phyloP scores from a whole-genome alignment of 495 filamentous ascomycete genomes.

The Talaromyces liani region DNA sequence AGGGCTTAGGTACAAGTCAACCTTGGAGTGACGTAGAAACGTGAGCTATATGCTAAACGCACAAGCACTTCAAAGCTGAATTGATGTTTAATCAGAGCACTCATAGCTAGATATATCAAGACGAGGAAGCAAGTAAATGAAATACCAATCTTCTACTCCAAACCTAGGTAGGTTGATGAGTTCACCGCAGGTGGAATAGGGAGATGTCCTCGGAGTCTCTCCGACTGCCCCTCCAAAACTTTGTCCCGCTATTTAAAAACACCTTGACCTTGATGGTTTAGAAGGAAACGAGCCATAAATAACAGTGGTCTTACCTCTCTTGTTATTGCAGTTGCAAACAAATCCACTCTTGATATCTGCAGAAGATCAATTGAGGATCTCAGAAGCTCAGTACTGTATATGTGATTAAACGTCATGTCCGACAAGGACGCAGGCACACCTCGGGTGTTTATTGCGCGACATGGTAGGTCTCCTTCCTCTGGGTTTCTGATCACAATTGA shows the following conservation, averaged over 20 bases:
- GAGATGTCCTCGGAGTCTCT: neutral
- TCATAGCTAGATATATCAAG: neutral
- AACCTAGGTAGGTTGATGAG: neutral
- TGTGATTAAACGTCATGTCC: slow-evolving; percentile 18
- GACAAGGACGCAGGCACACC: slow-evolving; percentile 40
- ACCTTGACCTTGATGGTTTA: neutral
- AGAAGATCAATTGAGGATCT: neutral
- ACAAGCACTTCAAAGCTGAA: neutral
- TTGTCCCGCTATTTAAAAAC: neutral
- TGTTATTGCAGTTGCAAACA: no score
- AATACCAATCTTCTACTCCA: neutral
- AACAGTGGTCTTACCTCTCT: neutral
- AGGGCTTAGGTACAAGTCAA: neutral
- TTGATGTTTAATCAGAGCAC: neutral
- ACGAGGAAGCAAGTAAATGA: neutral
- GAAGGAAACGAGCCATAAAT: neutral
- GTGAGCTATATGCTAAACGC: neutral
- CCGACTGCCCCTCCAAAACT: neutral
- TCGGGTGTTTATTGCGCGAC: slow-evolving; percentile 31
- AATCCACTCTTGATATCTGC: neutral
- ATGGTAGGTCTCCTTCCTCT: slow-evolving; percentile 19
- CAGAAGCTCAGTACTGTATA: neutral
- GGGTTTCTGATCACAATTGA: neutral
- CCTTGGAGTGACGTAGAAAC: neutral
- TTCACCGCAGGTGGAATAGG: neutral